A percentile compares a stretch with the other conserved stretches of the same genome.
Conservation (phyloP, 2,329 filamentous ascomycete genomes). For the Acrodontium crateriforme region DNA sequence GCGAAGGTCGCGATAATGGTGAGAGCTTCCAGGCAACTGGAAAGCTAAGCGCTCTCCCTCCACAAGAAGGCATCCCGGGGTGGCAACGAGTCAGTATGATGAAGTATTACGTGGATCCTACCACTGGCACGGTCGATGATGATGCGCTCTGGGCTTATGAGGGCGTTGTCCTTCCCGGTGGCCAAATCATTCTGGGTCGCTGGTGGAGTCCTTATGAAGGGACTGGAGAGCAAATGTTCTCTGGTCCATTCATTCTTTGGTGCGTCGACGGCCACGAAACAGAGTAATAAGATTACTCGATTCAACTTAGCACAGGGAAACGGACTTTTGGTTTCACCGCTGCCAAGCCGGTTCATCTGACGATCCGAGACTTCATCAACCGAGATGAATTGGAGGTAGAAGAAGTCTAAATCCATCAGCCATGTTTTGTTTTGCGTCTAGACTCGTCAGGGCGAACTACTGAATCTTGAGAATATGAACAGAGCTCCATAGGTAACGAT, state of each 20-base stretch:
- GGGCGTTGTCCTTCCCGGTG: conserved; percentile 34
- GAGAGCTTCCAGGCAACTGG: conserved; percentile 26
- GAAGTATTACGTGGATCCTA: conserved; percentile 31
- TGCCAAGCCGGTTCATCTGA: too few species aligned
- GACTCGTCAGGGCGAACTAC: too few species aligned
- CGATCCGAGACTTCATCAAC: too few species aligned
- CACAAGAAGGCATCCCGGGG: conserved; percentile 36
- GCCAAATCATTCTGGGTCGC: conserved; percentile 32
- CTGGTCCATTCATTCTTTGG: conserved; percentile 32
- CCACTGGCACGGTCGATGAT: conserved; percentile 12
- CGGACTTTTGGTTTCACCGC: too few species aligned
- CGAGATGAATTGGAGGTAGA: too few species aligned
- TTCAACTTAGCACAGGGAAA: too few species aligned
- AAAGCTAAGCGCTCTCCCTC: conserved; percentile 36
- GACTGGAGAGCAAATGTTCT: conserved; percentile 18
- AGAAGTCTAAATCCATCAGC: too few species aligned
- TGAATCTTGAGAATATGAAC: too few species aligned
- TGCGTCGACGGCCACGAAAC: conserved; percentile 19
- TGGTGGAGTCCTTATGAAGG: conserved; percentile 30
- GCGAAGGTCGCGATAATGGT: conserved; percentile 24
- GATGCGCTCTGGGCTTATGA: conserved; percentile 35
- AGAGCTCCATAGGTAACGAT: too few species aligned
- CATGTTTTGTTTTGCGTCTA: too few species aligned
- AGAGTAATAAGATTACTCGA: too few species aligned
- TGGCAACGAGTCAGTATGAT: conserved; percentile 43